Evolutionary conservation across 2,329 filamentous ascomycete species (phyloP).

Genomic region (Colletotrichum plurivorum): DNA sequence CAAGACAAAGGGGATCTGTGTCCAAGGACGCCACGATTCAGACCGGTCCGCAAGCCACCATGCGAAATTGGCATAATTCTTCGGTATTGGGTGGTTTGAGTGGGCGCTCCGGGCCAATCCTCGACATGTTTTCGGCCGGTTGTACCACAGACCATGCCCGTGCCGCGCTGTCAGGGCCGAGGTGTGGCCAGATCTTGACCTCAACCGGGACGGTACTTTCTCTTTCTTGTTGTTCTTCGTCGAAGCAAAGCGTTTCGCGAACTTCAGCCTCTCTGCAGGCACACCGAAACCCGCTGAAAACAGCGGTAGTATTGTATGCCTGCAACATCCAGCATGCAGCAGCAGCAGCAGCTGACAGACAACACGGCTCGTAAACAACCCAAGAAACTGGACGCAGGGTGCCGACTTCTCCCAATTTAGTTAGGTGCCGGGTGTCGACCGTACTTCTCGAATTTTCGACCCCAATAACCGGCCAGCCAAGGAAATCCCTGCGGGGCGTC

Average conservation of each 20-base stretch:
- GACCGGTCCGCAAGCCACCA: constrained; percentile 11
- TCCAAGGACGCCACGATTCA: constrained; percentile 32
- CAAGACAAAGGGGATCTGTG: constrained; percentile 37
- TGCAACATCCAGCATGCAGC: constrained; percentile 11
- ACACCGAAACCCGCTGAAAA: neutral
- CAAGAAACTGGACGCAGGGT: constrained; percentile 2
- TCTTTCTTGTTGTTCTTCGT: neutral
- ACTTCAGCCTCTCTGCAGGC: constrained; percentile 4
- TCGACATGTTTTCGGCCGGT: constrained; percentile 33
- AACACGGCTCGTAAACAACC: constrained; percentile 4
- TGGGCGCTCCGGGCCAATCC: constrained; percentile 14
- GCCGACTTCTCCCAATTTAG: constrained; percentile 11
- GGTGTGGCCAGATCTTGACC: constrained; percentile 29
- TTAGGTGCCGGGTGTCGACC: constrained; percentile 23
- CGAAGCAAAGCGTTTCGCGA: constrained; percentile 1
- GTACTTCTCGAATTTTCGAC: constrained; percentile 28
- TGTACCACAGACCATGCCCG: constrained; percentile 24
- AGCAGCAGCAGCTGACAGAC: constrained; percentile 1
- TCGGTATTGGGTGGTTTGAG: constrained; percentile 15
- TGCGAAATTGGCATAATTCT: constrained; percentile 5
- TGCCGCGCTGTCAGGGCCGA: constrained; percentile 27
- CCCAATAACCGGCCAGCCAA: constrained; percentile 29
- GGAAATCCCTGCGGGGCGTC: constrained; percentile 28
- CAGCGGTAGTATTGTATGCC: neutral
- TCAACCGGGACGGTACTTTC: constrained; percentile 9